Percentiles rank a stretch among this genome's conserved stretches.
Conservation (phyloP, 768 basidiomycete genomes). For the Kondoa malvinella region DNA sequence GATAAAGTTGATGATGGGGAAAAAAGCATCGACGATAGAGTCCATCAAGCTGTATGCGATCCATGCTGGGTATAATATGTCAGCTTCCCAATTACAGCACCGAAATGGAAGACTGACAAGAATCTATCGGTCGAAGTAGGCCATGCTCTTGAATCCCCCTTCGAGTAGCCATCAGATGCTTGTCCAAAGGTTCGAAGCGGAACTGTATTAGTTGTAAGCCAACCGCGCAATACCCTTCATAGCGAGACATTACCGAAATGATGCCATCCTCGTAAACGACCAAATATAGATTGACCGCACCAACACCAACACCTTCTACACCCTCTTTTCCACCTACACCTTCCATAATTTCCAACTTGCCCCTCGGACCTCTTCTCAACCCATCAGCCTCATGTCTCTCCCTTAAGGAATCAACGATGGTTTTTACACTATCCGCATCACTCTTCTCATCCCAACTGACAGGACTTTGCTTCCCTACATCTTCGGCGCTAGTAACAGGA, state of each 20-base stretch:
- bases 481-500: neutral
- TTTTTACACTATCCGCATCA: slow-evolving; percentile 8
- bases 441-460: neutral
- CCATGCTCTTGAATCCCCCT: slow-evolving; percentile 52
- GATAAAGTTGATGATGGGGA: slow-evolving; percentile 63
- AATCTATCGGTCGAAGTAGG: slow-evolving; percentile 49
- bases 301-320: slow-evolving; percentile 40
- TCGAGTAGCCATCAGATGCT: slow-evolving; percentile 60
- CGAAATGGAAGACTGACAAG: slow-evolving; percentile 39
- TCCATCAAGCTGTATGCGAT: slow-evolving; percentile 83
- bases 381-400: slow-evolving; percentile 18
- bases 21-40: slow-evolving; percentile 85
- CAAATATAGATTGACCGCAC: slow-evolving; percentile 71
- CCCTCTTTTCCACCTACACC: slow-evolving; percentile 37
- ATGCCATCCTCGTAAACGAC: slow-evolving; percentile 79
- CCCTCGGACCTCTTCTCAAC: slow-evolving; percentile 29
- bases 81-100: neutral
- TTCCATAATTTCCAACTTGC: slow-evolving; percentile 36
- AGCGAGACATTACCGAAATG: slow-evolving; percentile 30
- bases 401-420: neutral
- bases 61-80: slow-evolving; percentile 47
- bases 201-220: slow-evolving; percentile 46
- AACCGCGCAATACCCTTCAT: neutral
- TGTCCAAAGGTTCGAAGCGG: slow-evolving; percentile 76
- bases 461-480: neutral